Conservation (phyloP, 1,139 yeast species). For the Geotrichum histeridarum region DNA sequence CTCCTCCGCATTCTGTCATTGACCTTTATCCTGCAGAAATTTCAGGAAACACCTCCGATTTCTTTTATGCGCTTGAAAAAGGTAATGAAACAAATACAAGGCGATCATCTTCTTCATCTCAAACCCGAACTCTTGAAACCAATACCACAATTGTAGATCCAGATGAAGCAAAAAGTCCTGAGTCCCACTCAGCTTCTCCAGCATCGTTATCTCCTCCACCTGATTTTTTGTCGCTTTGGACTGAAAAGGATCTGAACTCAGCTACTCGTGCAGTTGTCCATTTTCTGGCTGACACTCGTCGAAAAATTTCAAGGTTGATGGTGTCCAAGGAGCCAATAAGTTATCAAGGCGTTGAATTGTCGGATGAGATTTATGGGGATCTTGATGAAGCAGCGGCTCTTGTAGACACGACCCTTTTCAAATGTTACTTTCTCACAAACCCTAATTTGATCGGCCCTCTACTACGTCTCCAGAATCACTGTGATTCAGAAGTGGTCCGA, state of each 20-base stretch:
- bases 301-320: slow-evolving; percentile 39
- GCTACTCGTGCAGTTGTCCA: slow-evolving; percentile 53
- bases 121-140: background rate
- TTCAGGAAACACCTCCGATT: slow-evolving; percentile 25
- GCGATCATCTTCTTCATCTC: background rate
- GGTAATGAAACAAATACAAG: background rate
- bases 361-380: slow-evolving; percentile 22
- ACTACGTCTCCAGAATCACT: slow-evolving; percentile 65
- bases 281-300: slow-evolving; percentile 49
- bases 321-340: slow-evolving; percentile 26
- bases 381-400: slow-evolving; percentile 41
- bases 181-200: background rate
- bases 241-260: slow-evolving; percentile 27
- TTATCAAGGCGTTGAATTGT: slow-evolving; percentile 29
- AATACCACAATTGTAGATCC: background rate
- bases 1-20: slow-evolving; percentile 52
- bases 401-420: slow-evolving; percentile 75
- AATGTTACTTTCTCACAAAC: slow-evolving; percentile 61
- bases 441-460: slow-evolving; percentile 80
- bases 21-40: slow-evolving; percentile 42
- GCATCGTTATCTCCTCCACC: slow-evolving; percentile 3
- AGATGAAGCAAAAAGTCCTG: background rate
- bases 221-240: slow-evolving; percentile 25
- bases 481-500: slow-evolving; percentile 63
- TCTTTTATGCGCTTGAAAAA: slow-evolving; percentile 25